A percentile compares a stretch with the other conserved stretches of the same genome.
These are phyloP conservation scores for Schoenoplectus triqueter DNA, from an alignment of 202 grass and related monocot genomes.

Conservation along the genomic window DNA sequence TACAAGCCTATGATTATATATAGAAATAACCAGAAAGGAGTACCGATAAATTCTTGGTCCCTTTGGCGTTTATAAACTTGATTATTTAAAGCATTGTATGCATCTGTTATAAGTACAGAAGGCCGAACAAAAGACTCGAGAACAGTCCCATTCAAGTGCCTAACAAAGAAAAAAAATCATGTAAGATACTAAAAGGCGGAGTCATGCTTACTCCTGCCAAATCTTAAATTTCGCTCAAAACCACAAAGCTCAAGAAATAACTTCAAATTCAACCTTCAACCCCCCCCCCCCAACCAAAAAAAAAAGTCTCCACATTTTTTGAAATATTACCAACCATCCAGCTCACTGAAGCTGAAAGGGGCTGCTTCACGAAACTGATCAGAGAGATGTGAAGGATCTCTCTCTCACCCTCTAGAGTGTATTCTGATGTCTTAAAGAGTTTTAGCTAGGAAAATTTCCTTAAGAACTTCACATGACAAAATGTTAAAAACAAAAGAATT, in stretches of 20 bases:
- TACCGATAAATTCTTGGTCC: constrained; percentile 93
- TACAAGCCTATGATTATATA: neutral
- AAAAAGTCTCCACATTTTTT: neutral
- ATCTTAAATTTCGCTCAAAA: neutral
- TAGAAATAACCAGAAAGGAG: neutral
- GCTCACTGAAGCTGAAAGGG: neutral
- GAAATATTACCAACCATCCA: neutral
- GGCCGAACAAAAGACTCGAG: constrained; percentile 87
- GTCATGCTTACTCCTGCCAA: neutral
- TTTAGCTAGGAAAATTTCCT: neutral
- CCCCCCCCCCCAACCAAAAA: neutral
- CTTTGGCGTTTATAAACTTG: constrained; percentile 85
- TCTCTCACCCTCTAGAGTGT: neutral
- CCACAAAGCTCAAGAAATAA: neutral
- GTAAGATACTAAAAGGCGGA: neutral
- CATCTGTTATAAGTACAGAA: constrained; percentile 98
- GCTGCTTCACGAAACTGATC: neutral
- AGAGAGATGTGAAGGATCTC: neutral
- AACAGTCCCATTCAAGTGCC: constrained; percentile 93
- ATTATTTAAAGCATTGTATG: constrained; percentile 95
- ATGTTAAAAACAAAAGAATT: constrained; percentile 4
- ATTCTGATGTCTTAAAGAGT: neutral
- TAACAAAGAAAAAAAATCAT: constrained; percentile 43
- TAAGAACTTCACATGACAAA: neutral
- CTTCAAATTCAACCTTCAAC: neutral